Evolutionary conservation across 169 alveolate species (phyloP), one percentile per base, ranked within the genome.

Genomic region (Haemoproteus tartakovskyi): DNA sequence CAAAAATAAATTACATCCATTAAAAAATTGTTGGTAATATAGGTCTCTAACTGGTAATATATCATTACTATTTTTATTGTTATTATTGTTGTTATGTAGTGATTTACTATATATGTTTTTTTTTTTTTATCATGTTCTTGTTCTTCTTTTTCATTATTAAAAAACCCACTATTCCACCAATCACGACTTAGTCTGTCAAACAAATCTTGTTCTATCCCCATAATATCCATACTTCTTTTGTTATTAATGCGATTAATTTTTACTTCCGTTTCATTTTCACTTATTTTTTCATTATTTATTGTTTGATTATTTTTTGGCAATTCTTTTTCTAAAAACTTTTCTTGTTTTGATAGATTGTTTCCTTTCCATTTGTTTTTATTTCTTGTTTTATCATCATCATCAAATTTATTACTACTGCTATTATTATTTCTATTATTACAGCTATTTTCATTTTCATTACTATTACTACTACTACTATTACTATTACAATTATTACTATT

Each of bases 1-100:
- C 50, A 88, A 16, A 59, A 82, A 82, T n/a, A 81, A 45, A 21
- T 86, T 88, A 27, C 78, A 45, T 12, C 62, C 29, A 33, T 59
- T 74, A 22, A 74, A 57, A 30, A 74, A 14, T 45, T 54, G 37
- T 19, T 74, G 41, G 11, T 29, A 21, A 11, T 74, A 27, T 11
- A 45, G 16, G n/a, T n/a, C n/a, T 40, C 51, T 56, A 30, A 50
- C 40, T 16, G 46, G 37, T 8, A 74, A 19, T 57, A 56, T 9
- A 45, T 41, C 45, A 22, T 46, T 74, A 22, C 54, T 30, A 37
- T 57, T 74, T 37, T 59, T 74, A 33, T 70, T 61, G 11, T 57
- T 27, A 9, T 33, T 33, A 33, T 33, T 33, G 5, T n/a, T n/a
- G n/a, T n/a, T n/a, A n/a, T n/a, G n/a, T n/a, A n/a, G n/a, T n/a